phyloP scores from a whole-genome alignment of 305 asterid genomes.

The Rubia tinctorum region DNA sequence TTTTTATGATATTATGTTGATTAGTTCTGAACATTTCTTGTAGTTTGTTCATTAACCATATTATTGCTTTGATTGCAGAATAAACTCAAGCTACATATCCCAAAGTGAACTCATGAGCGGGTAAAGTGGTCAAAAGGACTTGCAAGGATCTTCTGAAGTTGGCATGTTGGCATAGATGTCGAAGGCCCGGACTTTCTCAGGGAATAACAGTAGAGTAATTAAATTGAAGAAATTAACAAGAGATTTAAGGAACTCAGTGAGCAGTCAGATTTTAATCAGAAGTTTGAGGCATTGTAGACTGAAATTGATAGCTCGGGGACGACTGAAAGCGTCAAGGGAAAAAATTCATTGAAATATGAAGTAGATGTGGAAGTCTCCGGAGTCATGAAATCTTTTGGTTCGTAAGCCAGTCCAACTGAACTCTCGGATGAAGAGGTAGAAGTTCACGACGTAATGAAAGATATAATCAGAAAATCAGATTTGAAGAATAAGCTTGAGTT shows the following conservation, averaged over 20 bases:
- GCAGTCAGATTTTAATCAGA: conserved; percentile 50
- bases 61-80: too few species aligned
- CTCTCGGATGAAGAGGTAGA: conserved; percentile 33
- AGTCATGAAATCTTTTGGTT: conserved; percentile 46
- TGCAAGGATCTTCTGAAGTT: conserved; percentile 27
- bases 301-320: conserved; percentile 52
- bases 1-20: too few species aligned
- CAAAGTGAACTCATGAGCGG: too few species aligned
- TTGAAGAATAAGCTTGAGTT: conserved; percentile 65
- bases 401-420: conserved; percentile 35
- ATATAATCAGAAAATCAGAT: conserved; percentile 46
- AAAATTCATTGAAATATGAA: conserved; percentile 46
- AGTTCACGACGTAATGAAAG: conserved; percentile 43
- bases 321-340: conserved; percentile 57
- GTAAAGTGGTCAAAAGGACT: too few species aligned
- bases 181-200: conserved; percentile 33
- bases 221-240: conserved; percentile 46
- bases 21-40: too few species aligned
- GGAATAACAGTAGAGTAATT: conserved; percentile 31
- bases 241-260: conserved; percentile 44
- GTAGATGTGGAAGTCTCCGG: conserved; percentile 43
- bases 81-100: too few species aligned
- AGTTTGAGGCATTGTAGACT: conserved; percentile 49
- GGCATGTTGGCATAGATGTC: conserved; percentile 54
- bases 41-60: too few species aligned